Base-by-base conservation (phyloP, 768 basidiomycete genomes). In the Russula brevipes region DNA sequence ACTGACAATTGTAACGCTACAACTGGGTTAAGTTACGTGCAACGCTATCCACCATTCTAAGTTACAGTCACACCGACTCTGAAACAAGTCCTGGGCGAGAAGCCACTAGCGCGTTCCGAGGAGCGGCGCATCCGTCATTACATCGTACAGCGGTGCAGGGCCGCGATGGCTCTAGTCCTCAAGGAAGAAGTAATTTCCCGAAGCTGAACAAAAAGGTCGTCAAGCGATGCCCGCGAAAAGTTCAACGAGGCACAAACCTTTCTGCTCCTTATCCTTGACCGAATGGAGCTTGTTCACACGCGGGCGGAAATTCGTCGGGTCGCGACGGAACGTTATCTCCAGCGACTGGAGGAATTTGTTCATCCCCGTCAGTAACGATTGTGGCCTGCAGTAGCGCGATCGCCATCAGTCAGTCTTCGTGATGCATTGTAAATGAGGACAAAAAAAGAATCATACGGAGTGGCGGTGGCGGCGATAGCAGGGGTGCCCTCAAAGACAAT, bases 261-360 rank as follows among this genome's bases (percentile, higher is more conserved):
- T 94, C 76, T 94, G 91, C 74, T 94, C 91, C 61, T 88, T 79
- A 72, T 94, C 91, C 76, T 94, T 94, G 70, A 93, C 82, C 74
- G 88, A 89, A 74, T 91, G 76, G 58, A 83, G 70, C 76, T 94
- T 94, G 78, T 94, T 94, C 33, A 94, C 91, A 46, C 91, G 85
- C 42, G 91, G 91, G 46, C 91, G 82, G 80, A 84, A 94, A 78
- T 94, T 93, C 63, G 94, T 96, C 11, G 96, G 97, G 76, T 99
- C 97, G 69, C 97, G 87, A 64, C 97, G 83, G 87, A 98, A 98
- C 1, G 97, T 98, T 74, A 98, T 96, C 76, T 98, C 94, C 14
- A 99, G 80, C 11, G 90, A 93, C 1, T 91, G 89, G 61, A 99
- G 77, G 85, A 99, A 99, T 69, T 88, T 87, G 80, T 99, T 98